Percentiles rank a stretch among this genome's conserved stretches.
Evolutionary conservation across 2,329 filamentous ascomycete species (phyloP).

Genomic region (Diaporthe caulivora): DNA sequence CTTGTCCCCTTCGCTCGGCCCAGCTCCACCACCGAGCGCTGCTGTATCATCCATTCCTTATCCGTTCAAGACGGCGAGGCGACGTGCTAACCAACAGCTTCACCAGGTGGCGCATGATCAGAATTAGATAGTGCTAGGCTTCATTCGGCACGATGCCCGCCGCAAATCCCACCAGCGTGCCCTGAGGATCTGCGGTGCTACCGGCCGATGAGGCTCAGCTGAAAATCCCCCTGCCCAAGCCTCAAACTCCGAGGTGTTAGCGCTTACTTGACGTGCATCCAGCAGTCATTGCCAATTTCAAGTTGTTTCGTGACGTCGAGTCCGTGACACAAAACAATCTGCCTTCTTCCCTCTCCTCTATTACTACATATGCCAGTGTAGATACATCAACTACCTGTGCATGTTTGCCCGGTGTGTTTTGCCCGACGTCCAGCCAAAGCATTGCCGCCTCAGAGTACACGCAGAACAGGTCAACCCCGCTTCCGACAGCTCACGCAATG

Average conservation of each 20-base stretch:
- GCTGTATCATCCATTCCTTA: neutral
- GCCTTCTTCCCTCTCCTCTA: neutral
- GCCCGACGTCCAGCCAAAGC: neutral
- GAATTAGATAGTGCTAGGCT: neutral
- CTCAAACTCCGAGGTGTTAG: conserved; percentile 33
- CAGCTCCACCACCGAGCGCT: neutral
- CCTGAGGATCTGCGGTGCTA: conserved; percentile 28
- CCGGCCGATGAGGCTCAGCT: conserved; percentile 38
- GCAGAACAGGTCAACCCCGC: neutral
- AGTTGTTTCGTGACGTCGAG: conserved; percentile 26
- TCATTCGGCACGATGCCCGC: conserved; percentile 4
- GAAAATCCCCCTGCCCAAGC: conserved; percentile 38
- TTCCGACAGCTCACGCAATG: neutral
- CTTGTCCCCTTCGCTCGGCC: neutral
- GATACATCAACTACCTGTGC: neutral
- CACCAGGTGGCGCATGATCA: neutral
- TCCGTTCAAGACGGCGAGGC: neutral
- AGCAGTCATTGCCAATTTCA: conserved; percentile 13
- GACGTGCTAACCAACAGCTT: neutral
- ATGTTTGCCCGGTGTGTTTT: neutral
- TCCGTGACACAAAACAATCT: neutral
- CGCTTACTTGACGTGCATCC: conserved; percentile 37
- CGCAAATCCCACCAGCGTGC: conserved; percentile 2
- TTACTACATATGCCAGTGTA: neutral
- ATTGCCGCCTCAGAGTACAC: neutral